A percentile compares a stretch with the other conserved stretches of the same genome.
Evolutionary conservation across 2,329 filamentous ascomycete genomes (phyloP).

Genomic region (Microdochium paspali): DNA sequence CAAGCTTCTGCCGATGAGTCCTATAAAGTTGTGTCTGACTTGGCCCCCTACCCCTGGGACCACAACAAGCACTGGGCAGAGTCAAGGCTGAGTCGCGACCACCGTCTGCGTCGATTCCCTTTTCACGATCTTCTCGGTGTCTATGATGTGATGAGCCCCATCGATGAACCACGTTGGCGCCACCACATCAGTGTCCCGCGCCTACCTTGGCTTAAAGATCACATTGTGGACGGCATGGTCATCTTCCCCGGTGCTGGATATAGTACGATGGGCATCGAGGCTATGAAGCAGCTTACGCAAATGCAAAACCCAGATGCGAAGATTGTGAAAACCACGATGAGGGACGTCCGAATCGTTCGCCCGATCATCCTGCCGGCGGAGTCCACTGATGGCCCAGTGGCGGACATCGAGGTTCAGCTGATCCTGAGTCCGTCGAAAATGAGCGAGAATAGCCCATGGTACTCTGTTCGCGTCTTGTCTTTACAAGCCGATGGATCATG

Average conservation of each 20-base stretch:
- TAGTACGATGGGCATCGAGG: slow-evolving; percentile 7
- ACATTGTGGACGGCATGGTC: slow-evolving; percentile 9
- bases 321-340: slow-evolving; percentile 9
- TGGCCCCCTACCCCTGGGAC: neutral
- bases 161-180: slow-evolving; percentile 25
- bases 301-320: slow-evolving; percentile 7
- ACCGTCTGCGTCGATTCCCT: neutral
- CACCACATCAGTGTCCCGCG: slow-evolving; percentile 1
- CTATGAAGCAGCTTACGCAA: neutral
- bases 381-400: too few species aligned
- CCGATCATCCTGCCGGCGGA: too few species aligned
- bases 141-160: slow-evolving; percentile 16
- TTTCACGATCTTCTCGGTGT: neutral
- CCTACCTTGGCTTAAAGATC: slow-evolving; percentile 13
- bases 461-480: too few species aligned
- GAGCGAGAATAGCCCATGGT: too few species aligned
- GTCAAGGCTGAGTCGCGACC: neutral
- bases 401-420: too few species aligned
- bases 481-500: too few species aligned
- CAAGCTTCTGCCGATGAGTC: neutral
- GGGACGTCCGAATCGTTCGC: too few species aligned
- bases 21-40: neutral
- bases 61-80: neutral
- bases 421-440: too few species aligned
- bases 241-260: slow-evolving; percentile 10